Evolutionary conservation across 208 protist genomes (phyloP).

Genomic region (Trypanosoma mega): DNA sequence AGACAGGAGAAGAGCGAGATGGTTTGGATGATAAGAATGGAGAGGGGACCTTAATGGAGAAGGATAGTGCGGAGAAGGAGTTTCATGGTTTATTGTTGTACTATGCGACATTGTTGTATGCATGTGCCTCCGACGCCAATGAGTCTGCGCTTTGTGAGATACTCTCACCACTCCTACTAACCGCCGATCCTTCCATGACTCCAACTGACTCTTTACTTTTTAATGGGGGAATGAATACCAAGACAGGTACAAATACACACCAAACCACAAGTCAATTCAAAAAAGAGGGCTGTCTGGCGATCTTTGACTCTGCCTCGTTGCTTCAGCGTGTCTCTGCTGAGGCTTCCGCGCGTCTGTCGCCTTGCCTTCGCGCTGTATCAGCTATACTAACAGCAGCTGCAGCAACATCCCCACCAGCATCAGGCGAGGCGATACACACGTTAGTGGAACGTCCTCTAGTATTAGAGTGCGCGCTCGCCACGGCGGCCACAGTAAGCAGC

Average conservation of each 20-base stretch:
- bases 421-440: too few species aligned
- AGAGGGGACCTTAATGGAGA: neutral
- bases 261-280: too few species aligned
- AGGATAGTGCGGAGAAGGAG: neutral
- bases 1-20: neutral
- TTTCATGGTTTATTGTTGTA: conserved; percentile 32
- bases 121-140: conserved; percentile 3
- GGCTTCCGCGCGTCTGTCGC: conserved; percentile 10
- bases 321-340: conserved; percentile 27
- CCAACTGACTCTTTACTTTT: too few species aligned
- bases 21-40: neutral
- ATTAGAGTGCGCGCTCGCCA: too few species aligned
- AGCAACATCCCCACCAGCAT: too few species aligned
- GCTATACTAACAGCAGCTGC: too few species aligned
- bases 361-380: too few species aligned
- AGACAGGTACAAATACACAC: too few species aligned
- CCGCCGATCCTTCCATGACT: neutral
- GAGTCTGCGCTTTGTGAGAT: conserved; percentile 9
- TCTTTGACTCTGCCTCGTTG: conserved; percentile 18
- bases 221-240: too few species aligned
- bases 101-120: conserved; percentile 42
- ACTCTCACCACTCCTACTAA: neutral
- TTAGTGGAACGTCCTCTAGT: too few species aligned
- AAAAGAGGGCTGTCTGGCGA: conserved; percentile 11
- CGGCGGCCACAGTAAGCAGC: too few species aligned